Conservation (phyloP, 2,329 filamentous ascomycete genomes). For the Colletotrichum higginsianum region DNA sequence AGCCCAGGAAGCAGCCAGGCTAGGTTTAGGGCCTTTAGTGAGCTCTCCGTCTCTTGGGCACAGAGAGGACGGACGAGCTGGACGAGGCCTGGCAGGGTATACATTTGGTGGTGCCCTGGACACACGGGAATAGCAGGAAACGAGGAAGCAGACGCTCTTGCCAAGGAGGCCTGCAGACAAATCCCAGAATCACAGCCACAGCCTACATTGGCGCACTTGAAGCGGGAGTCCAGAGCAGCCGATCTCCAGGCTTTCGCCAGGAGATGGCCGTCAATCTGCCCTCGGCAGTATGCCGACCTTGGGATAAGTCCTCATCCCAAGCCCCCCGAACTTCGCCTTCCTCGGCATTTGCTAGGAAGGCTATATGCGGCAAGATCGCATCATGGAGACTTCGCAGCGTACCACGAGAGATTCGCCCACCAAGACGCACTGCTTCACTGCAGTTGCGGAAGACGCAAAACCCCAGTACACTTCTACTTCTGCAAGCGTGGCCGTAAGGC, state of each 20-base stretch:
- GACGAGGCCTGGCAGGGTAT: neutral
- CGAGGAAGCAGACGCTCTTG: constrained; percentile 4
- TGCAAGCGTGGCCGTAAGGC: constrained; percentile 10
- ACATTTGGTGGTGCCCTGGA: neutral
- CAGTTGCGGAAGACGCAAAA: constrained; percentile 13
- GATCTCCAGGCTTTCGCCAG: neutral
- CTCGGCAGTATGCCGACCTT: neutral
- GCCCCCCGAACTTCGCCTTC: constrained; percentile 4
- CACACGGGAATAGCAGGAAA: neutral
- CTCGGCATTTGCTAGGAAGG: neutral
- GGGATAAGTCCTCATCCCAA: constrained; percentile 3
- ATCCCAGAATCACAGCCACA: constrained; percentile 5
- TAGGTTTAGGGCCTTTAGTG: constrained; percentile 14
- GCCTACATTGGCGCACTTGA: constrained; percentile 4
- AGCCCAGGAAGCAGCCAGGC: neutral
- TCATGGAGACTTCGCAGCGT: constrained; percentile 7
- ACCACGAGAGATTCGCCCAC: neutral
- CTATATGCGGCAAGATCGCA: constrained; percentile 7
- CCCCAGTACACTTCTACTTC: constrained; percentile 16
- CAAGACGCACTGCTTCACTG: neutral
- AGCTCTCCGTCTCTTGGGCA: neutral
- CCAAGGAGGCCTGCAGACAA: constrained; percentile 7
- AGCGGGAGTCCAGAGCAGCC: neutral
- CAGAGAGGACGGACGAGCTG: neutral
- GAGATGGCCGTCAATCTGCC: constrained; percentile 1